Evolutionary conservation across 1,284 basidiomycete species (phyloP), one percentile per base, ranked within the genome.

Genomic region (Rhodotorula glutinis): DNA sequence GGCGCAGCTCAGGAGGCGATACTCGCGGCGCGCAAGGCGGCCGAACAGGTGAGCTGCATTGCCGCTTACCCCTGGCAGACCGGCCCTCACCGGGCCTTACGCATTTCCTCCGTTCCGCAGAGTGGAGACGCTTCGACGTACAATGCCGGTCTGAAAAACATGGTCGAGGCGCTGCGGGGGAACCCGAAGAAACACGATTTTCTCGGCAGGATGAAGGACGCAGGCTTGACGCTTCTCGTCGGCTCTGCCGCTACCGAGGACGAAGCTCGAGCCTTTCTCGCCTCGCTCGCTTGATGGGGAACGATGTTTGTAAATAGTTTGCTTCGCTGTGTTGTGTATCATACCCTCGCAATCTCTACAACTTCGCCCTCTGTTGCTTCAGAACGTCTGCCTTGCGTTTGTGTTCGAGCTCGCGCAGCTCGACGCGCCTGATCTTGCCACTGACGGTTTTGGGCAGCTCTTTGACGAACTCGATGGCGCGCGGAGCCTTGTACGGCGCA

Each of bases 401-500:
- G 56, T 71, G 66, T 62, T 73, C 71, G 16, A 63, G 29, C 16
- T 73, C 49, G 19, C 71, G 40, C 43, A 73, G 27, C 62, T 71
- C 66, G 53, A 68, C 55, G 1, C 71, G 53, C 2, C 63, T 46
- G 21, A 73, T 65, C 64, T 73, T 73, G 33, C 71, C 71, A 11
- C 51, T 55, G 25, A 73, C 62, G 16, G 71, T 73, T 60, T 66
- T 68, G 13, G 71, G 71, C 4, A 73, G 66, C 21, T 27, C 52
- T 9, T 53, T 53, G 43, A 55, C 33, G 29, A 53, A 44, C 19
- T 71, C 66, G 43, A 68, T 68, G 52, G 67, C 72, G 0, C 72
- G 67, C 5, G 72, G 70, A 0, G 66, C 65, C 29, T 73, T 73
- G 67, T 72, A 73, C 4, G 72, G 72, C 16, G 63, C 70, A 8